Percentiles rank a stretch among this genome's conserved stretches.
phyloP scores from a whole-genome alignment of 1,284 basidiomycete species.

The Prillingera fragicola region DNA sequence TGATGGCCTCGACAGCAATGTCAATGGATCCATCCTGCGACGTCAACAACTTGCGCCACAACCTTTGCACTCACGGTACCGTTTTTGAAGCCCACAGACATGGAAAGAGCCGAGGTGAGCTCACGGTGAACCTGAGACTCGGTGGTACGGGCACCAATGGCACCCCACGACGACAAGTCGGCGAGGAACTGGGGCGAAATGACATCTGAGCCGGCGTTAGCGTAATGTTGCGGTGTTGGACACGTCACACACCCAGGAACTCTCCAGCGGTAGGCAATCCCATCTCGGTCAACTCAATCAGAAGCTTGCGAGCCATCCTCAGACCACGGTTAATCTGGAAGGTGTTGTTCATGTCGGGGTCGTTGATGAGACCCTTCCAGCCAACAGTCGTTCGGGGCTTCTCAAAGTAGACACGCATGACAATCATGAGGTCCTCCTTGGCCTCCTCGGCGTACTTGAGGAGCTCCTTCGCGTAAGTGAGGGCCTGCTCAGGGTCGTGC shows the following conservation, averaged over 20 bases:
- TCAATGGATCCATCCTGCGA: slow-evolving; percentile 59
- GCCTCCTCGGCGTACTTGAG: slow-evolving; percentile 72
- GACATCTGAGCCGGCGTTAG: slow-evolving; percentile 52
- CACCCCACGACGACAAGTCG: slow-evolving; percentile 86
- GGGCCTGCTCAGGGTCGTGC: slow-evolving; percentile 75
- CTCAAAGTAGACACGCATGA: slow-evolving; percentile 97
- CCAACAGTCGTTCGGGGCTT: slow-evolving; percentile 85
- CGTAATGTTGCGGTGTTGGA: neutral
- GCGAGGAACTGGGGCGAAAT: slow-evolving; percentile 69
- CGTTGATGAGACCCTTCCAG: slow-evolving; percentile 62
- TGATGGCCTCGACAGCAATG: slow-evolving; percentile 85
- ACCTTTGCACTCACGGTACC: slow-evolving; percentile 54
- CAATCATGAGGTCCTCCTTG: slow-evolving; percentile 81
- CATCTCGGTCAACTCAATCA: slow-evolving; percentile 79
- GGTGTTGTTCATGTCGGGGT: slow-evolving; percentile 80
- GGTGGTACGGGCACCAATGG: slow-evolving; percentile 94
- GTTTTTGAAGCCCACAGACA: slow-evolving; percentile 75
- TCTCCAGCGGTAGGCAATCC: slow-evolving; percentile 93
- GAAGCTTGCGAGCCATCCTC: slow-evolving; percentile 74
- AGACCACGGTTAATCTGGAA: slow-evolving; percentile 98
- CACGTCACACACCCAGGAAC: slow-evolving; percentile 59
- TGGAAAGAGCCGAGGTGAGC: slow-evolving; percentile 79
- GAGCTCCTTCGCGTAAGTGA: slow-evolving; percentile 76
- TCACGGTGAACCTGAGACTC: slow-evolving; percentile 91
- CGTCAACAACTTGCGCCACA: slow-evolving; percentile 23